Evolutionary conservation across 2,329 filamentous ascomycete species (phyloP), one percentile per base, ranked within the genome.

Genomic region (Alternaria atra): DNA sequence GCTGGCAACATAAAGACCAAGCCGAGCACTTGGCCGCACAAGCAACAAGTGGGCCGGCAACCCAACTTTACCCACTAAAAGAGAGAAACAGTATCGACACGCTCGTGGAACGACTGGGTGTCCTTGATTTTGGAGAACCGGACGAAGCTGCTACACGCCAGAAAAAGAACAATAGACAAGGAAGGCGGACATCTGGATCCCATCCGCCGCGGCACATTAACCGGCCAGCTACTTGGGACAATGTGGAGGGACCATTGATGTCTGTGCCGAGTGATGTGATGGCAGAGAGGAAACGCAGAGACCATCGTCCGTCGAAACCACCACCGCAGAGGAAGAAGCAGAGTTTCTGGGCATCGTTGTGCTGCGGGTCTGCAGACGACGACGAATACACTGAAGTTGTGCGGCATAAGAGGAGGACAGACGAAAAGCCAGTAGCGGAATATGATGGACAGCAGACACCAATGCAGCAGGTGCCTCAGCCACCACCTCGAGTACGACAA

Each of bases 1-100:
- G 94, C 83, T 97, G 92, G 91, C 93, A 97, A 77, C 95, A 99
- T 82, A 94, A 92, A 76, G 92, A 95, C 58, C 95, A 99, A 79
- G 92, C 92, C 3, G 75, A 81, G 55, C 74, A 69, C 12, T 58
- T 81, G 13, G 71, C 57, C 74, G 60, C 66, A 13, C 58, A 58
- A 25, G 59, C 60, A n/a, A 60, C 61, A 6, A 58, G 63, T 5
- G 67, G 70, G 15, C 70, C 73, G 30, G 72, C 73, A 42, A 80
- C 80, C 29, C 76, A 81, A 17, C 81, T 85, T 4, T 84, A 87
- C 6, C 86, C 89, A 4, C 78, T 90, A 55, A 85, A 89, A 68
- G 84, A 87, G 58, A 84, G 91, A 52, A 90, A 88, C 34, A 97
- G 94, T 71, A 85, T 98, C 57, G 95, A 99, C 77, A 97, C 93